Evolutionary conservation across 371 early-diverging fungal genomes (phyloP), one percentile per base, ranked within the genome.

Genomic region (Lichtheimia ornata): DNA sequence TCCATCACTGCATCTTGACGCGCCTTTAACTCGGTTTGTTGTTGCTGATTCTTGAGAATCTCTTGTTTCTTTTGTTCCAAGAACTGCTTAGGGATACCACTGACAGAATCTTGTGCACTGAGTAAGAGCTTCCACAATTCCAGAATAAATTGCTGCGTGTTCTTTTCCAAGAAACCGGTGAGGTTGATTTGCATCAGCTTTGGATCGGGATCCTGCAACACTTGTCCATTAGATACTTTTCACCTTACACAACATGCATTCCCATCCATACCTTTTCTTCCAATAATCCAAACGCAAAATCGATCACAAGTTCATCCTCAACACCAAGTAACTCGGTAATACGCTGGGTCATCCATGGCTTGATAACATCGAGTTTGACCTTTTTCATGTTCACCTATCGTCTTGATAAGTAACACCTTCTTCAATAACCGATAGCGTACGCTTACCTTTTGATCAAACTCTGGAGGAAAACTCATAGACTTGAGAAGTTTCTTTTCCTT

Each of bases 241-340:
- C 18, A 13, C 2, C n/a, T 5, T n/a, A 41, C 9, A 35, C 0
- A 12, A 9, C 27, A 5, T 14, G 42, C 30, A 15, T 18, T 30
- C 2, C 18, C 14, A 42, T 28, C 25, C 53, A 66, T 80, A 92
- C 92, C 72, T 84, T 71, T 57, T 85, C 85, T 63, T 95, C 93
- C 43, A 97, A 79, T 70, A 94, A 72, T 41, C 88, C 87, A 63
- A 90, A 87, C 0, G 96, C 84, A 70, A 88, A 94, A 53, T 94
- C 93, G 49, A 92, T 81, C 3, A 96, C 87, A 3, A 98, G 87
- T 62, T 98, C 98, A 74, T 98, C 98, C 58, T 98, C 98, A 44
- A 96, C 76, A 2, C 95, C 95, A 35, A 98, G 83, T 12, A 93
- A 61, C 40, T 91, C 87, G 24, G 78, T 82, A n/a, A 96, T 77